Evolutionary conservation across 2,329 filamentous ascomycete species (phyloP).

Genomic region (Endocalyx cinctus): DNA sequence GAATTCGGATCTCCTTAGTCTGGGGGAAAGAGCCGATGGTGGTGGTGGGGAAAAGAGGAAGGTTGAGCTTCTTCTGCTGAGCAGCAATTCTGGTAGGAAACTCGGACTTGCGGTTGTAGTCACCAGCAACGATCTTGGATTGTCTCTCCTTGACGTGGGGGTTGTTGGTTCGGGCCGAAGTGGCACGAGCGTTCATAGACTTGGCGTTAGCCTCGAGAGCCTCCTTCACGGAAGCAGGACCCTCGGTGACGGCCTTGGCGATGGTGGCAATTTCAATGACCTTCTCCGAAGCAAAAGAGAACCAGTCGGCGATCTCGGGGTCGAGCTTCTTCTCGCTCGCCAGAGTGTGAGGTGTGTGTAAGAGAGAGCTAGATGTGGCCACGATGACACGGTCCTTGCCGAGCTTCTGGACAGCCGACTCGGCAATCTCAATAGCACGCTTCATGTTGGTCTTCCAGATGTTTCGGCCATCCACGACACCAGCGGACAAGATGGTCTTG

Average conservation of each 20-base stretch:
- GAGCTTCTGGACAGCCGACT: constrained; percentile 87
- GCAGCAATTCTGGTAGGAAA: constrained; percentile 81
- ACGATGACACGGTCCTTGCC: constrained; percentile 97
- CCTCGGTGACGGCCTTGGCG: constrained; percentile 94
- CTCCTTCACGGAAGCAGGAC: constrained; percentile 77
- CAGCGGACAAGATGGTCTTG: constrained; percentile 86
- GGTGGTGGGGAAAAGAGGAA: constrained; percentile 96
- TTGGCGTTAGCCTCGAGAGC: constrained; percentile 96
- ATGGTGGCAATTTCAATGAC: constrained; percentile 83
- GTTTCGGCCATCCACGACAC: constrained; percentile 98
- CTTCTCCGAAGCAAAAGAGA: constrained; percentile 97
- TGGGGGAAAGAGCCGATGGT: constrained; percentile 99
- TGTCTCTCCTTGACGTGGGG: constrained; percentile 96
- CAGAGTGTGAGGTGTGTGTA: constrained; percentile 97
- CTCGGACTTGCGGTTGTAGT: constrained; percentile 89
- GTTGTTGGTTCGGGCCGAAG: constrained; percentile 94
- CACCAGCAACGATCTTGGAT: constrained; percentile 73
- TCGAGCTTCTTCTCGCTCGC: constrained; percentile 98
- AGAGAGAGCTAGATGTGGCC: constrained; percentile 93
- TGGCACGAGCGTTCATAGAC: constrained; percentile 84
- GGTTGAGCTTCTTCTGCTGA: constrained; percentile 88
- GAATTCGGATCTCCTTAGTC: constrained; percentile 95
- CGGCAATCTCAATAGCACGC: constrained; percentile 84
- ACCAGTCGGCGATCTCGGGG: constrained; percentile 91
- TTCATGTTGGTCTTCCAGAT: constrained; percentile 99